Conservation (phyloP, 768 basidiomycete genomes). For the Lactarius psammicola region DNA sequence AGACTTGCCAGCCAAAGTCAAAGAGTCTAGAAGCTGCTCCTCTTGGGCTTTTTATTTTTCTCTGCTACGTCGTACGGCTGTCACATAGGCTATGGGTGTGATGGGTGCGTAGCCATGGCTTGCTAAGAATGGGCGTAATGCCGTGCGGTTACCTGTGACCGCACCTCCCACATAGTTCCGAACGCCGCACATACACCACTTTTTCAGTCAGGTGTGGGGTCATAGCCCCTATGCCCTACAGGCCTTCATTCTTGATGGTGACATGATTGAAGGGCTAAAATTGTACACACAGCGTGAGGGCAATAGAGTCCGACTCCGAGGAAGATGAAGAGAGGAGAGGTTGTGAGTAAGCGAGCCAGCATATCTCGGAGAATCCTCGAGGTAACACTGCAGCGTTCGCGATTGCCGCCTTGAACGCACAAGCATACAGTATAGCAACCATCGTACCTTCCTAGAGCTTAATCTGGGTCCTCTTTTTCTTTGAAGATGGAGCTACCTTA, state of each 20-base stretch:
- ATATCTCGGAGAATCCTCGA: constrained; percentile 1
- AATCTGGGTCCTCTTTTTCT: not conserved
- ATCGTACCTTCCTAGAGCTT: not conserved
- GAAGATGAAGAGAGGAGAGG: not conserved
- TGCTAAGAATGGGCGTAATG: not conserved
- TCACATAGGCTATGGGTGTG: constrained; percentile 16
- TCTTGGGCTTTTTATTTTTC: not conserved
- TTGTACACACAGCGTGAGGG: constrained; percentile 9
- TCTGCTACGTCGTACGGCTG: constrained; percentile 1
- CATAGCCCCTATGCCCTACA: constrained; percentile 24
- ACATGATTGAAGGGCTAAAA: constrained; percentile 10
- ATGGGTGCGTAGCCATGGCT: constrained; percentile 15
- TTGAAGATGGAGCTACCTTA: not conserved
- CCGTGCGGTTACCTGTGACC: constrained; percentile 8
- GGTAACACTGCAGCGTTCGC: not conserved
- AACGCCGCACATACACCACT: constrained; percentile 19
- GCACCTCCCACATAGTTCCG: constrained; percentile 16
- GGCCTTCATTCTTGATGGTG: constrained; percentile 6
- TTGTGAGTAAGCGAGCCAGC: not conserved
- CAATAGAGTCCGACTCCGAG: not conserved
- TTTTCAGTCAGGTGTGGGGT: not conserved
- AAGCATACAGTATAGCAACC: not conserved
- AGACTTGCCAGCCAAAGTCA: not conserved
- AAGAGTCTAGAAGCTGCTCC: constrained; percentile 4
- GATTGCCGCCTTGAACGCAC: not conserved